Percentiles rank a stretch among this genome's conserved stretches.
phyloP scores from a whole-genome alignment of 208 protist genomes.

The Trypanosoma theileri region DNA sequence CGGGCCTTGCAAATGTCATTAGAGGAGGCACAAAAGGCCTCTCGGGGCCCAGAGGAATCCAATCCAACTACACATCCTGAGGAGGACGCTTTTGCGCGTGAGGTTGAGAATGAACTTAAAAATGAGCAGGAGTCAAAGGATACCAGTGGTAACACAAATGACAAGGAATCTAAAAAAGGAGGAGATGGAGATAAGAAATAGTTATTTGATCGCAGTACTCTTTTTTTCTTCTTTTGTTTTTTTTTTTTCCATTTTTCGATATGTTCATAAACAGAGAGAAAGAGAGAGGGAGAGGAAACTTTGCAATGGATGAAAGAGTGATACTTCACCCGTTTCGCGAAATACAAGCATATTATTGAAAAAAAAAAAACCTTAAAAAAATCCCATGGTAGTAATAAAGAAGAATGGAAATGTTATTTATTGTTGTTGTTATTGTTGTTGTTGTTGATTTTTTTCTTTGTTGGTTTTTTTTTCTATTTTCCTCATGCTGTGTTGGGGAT shows the following conservation, averaged over 20 bases:
- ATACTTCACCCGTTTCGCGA: no score
- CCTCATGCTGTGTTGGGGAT: no score
- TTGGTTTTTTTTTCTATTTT: no score
- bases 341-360: no score
- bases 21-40: constrained; percentile 40
- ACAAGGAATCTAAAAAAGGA: constrained; percentile 32
- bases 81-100: constrained; percentile 6
- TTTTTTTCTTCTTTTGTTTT: background rate
- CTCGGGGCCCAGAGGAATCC: background rate
- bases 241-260: background rate
- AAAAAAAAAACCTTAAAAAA: no score
- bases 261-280: no score
- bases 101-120: constrained; percentile 19
- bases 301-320: no score
- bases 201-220: background rate
- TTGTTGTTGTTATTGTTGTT: no score
- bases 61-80: background rate
- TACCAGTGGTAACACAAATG: background rate
- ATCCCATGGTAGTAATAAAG: no score
- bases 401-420: no score
- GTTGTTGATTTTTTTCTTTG: no score
- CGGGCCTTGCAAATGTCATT: constrained; percentile 79
- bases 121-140: background rate
- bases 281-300: no score
- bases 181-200: constrained; percentile 18